Conservation (phyloP, 192 early-diverging fungal genomes). For the Piromyces sp. region DNA sequence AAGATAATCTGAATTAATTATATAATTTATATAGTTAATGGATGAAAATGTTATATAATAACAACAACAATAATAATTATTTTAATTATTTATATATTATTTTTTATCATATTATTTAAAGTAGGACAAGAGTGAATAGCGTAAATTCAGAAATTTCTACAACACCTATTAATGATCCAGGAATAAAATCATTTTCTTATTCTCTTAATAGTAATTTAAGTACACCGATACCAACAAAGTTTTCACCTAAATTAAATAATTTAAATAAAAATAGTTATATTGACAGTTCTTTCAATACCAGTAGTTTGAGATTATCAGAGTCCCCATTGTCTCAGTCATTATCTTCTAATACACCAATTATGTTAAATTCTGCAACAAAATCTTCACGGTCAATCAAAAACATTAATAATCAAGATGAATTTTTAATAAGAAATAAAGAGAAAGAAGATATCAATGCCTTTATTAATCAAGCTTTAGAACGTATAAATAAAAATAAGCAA, state of each 20-base stretch:
- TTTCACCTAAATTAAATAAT: background rate
- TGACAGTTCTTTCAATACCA: background rate
- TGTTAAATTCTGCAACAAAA: background rate
- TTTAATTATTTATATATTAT: no score
- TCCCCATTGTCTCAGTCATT: background rate
- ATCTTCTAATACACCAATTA: background rate
- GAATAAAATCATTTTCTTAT: background rate
- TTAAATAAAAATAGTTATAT: background rate
- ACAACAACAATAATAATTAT: background rate
- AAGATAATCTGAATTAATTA: no score
- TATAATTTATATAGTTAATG: background rate
- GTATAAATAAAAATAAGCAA: background rate
- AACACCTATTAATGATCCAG: background rate
- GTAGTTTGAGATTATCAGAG: background rate
- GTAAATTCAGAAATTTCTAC: background rate
- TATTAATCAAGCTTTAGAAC: background rate
- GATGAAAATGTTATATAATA: background rate
- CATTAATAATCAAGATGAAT: background rate
- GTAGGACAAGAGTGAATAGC: background rate
- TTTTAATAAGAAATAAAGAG: background rate
- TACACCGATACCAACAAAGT: background rate
- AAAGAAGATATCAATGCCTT: background rate
- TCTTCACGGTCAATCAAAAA: background rate
- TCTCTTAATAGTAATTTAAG: background rate
- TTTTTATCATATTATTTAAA: background rate